Evolutionary conservation across 108 stramenopile species (phyloP).

Genomic region (Epipyxis sp.): DNA sequence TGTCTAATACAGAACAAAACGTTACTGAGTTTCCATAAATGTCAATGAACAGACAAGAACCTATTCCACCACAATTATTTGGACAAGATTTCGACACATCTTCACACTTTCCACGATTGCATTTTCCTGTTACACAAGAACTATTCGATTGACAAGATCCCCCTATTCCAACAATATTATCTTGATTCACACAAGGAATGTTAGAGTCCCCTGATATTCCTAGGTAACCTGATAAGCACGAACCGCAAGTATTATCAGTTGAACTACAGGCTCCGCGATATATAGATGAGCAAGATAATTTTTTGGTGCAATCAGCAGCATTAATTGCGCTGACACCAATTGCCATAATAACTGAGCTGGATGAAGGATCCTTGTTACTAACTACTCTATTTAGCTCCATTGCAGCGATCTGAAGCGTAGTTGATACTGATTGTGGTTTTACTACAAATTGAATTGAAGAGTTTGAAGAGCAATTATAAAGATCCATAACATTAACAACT

Average conservation of each 20-base stretch:
- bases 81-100: background rate
- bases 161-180: background rate
- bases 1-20: background rate
- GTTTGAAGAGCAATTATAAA: slow-evolving; percentile 6
- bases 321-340: too few relatives aligned
- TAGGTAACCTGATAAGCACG: background rate
- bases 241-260: background rate
- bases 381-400: slow-evolving; percentile 16
- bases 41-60: background rate
- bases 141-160: background rate
- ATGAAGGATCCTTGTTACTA: too few relatives aligned
- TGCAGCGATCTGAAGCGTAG: slow-evolving; percentile 1
- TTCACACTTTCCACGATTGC: background rate
- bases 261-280: background rate
- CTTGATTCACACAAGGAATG: background rate
- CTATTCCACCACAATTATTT: background rate
- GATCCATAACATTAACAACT: slow-evolving; percentile 8
- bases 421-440: slow-evolving; percentile 4
- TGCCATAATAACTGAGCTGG: slow-evolving; percentile 14
- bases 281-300: background rate
- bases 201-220: background rate
- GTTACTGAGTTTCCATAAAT: background rate
- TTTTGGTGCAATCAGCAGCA: slow-evolving; percentile 13
- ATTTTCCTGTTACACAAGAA: background rate
- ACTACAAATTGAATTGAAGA: background rate